Evolutionary conservation across 2,329 filamentous ascomycete genomes (phyloP).

Genomic region (Allantophomopsis cytisporea): DNA sequence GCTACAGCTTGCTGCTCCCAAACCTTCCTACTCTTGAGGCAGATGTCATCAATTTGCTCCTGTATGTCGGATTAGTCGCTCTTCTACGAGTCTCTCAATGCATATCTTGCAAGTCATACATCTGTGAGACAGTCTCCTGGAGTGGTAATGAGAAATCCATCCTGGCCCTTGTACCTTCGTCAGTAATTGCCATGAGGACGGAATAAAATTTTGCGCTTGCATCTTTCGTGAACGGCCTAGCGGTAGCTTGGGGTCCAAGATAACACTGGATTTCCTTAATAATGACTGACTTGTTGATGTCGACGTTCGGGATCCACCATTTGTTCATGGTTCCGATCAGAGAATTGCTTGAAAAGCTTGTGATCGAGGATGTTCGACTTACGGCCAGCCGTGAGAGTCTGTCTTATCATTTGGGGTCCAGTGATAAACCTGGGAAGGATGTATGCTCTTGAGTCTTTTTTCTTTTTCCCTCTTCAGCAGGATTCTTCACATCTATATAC

Average conservation of each 20-base stretch:
- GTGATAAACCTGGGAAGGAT: not conserved
- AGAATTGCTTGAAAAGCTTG: not conserved
- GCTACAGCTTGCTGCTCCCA: slow-evolving; percentile 40
- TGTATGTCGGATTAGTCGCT: slow-evolving; percentile 11
- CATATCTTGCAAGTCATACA: slow-evolving; percentile 23
- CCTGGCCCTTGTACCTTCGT: slow-evolving; percentile 30
- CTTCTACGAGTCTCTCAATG: not conserved
- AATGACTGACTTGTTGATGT: slow-evolving; percentile 43
- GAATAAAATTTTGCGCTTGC: slow-evolving; percentile 19
- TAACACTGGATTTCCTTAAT: slow-evolving; percentile 38
- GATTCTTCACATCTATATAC: not conserved
- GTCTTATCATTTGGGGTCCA: not conserved
- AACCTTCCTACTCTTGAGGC: slow-evolving; percentile 37
- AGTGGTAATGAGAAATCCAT: slow-evolving; percentile 41
- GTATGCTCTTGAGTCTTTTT: no score
- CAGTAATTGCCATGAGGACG: not conserved
- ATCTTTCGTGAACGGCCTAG: slow-evolving; percentile 37
- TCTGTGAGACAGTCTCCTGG: slow-evolving; percentile 39
- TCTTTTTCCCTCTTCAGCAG: not conserved
- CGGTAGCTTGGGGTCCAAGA: slow-evolving; percentile 38
- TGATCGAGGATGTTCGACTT: not conserved
- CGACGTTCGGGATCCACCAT: slow-evolving; percentile 41
- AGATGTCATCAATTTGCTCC: slow-evolving; percentile 47
- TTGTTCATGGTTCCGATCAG: slow-evolving; percentile 23
- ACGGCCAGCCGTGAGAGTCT: not conserved